Conservation (phyloP, 257 asterid genomes). For the Marsdenia floribunda region DNA sequence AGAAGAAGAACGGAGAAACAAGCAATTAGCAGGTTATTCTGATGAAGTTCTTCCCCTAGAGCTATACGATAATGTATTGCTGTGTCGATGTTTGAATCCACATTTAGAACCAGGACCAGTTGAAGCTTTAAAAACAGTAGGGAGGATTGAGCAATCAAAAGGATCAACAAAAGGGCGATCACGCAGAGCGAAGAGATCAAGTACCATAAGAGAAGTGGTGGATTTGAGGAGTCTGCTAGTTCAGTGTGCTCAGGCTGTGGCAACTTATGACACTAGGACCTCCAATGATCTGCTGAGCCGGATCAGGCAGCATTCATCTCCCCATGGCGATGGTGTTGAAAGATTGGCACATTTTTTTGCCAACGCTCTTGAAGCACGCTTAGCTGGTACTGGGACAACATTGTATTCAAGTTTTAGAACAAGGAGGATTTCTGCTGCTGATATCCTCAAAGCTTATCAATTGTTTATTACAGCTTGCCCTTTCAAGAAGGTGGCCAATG, state of each 20-base stretch:
- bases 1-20: slow-evolving; percentile 25
- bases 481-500: slow-evolving; percentile 23
- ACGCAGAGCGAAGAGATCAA: slow-evolving; percentile 23
- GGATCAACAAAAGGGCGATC: slow-evolving; percentile 23
- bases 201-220: too few species aligned
- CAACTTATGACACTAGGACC: slow-evolving; percentile 28
- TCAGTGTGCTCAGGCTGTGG: slow-evolving; percentile 43
- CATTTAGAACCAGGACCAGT: slow-evolving; percentile 11
- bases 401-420: slow-evolving; percentile 22
- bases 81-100: slow-evolving; percentile 20
- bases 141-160: slow-evolving; percentile 19
- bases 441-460: slow-evolving; percentile 33
- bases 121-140: slow-evolving; percentile 17
- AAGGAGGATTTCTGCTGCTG: slow-evolving; percentile 30
- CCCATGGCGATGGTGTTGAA: slow-evolving; percentile 35
- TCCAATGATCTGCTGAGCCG: slow-evolving; percentile 28
- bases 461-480: slow-evolving; percentile 30
- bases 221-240: slow-evolving; percentile 32
- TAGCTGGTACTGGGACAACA: slow-evolving; percentile 33
- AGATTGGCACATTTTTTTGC: slow-evolving; percentile 36
- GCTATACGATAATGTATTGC: slow-evolving; percentile 34
- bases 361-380: slow-evolving; percentile 37
- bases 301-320: slow-evolving; percentile 37
- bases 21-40: slow-evolving; percentile 29
- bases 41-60: slow-evolving; percentile 28